Conservation (phyloP, 2,329 filamentous ascomycete species). For the Aspergillus nomiae region DNA sequence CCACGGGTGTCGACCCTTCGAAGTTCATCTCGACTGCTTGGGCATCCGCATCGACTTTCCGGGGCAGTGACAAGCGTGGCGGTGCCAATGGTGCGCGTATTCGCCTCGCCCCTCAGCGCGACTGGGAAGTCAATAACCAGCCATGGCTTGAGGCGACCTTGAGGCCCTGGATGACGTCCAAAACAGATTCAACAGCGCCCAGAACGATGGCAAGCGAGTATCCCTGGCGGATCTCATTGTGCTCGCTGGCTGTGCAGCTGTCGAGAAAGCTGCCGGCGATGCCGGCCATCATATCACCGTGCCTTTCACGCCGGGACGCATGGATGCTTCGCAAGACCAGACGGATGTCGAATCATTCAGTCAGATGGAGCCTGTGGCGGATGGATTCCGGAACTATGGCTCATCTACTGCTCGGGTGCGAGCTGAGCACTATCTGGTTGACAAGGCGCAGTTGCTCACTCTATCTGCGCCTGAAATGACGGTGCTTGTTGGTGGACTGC, state of each 20-base stretch:
- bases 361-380: slow-evolving; percentile 68
- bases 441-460: slow-evolving; percentile 70
- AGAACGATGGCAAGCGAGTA: slow-evolving; percentile 64
- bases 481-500: slow-evolving; percentile 71
- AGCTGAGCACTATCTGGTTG: slow-evolving; percentile 70
- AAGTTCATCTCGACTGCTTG: slow-evolving; percentile 69
- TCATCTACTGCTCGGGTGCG: slow-evolving; percentile 61
- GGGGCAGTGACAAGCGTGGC: slow-evolving; percentile 76
- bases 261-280: slow-evolving; percentile 67
- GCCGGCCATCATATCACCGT: slow-evolving; percentile 54
- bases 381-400: slow-evolving; percentile 81
- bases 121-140: slow-evolving; percentile 77
- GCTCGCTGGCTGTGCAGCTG: slow-evolving; percentile 67
- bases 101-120: slow-evolving; percentile 69
- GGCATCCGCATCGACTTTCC: slow-evolving; percentile 72
- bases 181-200: slow-evolving; percentile 62
- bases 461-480: slow-evolving; percentile 72
- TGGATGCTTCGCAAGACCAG: slow-evolving; percentile 70
- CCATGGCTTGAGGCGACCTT: slow-evolving; percentile 65
- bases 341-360: slow-evolving; percentile 67
- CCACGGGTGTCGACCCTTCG: slow-evolving; percentile 59
- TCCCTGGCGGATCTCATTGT: slow-evolving; percentile 80
- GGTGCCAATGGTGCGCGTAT: slow-evolving; percentile 81
- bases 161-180: slow-evolving; percentile 65
- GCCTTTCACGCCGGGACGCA: slow-evolving; percentile 73